Base-by-base conservation (phyloP, 2,329 filamentous ascomycete genomes). In the Trichoderma citrinoviride region DNA sequence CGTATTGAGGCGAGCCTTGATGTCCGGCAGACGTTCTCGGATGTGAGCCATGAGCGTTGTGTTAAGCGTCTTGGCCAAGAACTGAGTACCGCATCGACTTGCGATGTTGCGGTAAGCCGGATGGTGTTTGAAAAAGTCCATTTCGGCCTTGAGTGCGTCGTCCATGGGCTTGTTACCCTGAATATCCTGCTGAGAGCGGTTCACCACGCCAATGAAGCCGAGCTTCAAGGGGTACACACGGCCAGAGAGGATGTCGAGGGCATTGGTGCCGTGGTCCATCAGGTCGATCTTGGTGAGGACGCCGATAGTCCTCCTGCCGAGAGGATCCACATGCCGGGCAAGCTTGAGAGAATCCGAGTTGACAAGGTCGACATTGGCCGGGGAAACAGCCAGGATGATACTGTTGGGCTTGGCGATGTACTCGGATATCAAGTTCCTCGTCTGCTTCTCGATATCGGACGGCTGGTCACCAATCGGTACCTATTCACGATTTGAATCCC, bases 331-430 rank as follows among this genome's bases (percentile, higher is more conserved):
- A 87, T 99, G 92, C 61, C 95, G 90, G 66, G 95, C 95, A 67
- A 99, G 89, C 79, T 99, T 99, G 71, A 99, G 81, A 7, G 95
- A 93, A 77, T 99, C 95, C 7, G 95, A 99, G 78, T 99, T 99
- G 76, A 98, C 95, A 72, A 99, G 89, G 75, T 99, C 95, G 73
- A 98, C 94, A 73, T 99, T 99, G 61, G 95, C 95, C 19, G 95
- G 94, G 14, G 95, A 98, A 25, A 99, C 95, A 37, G 95, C 95
- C 60, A 99, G 86, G 69, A 99, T 89, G 73, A 99, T 97, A 79
- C 94, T 97, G 84, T 99, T 99, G 15, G 95, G 94, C 80, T 99
- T 99, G 65, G 93, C 93, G 74, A 98, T 99, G 76, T 97, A 99
- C 81, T 99, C 95, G 64, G 93, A 91, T 72, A 99, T 98, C 72